These are phyloP conservation scores for Colletotrichum sojae DNA, from an alignment of 2,329 filamentous ascomycete genomes.

Conservation along the genomic window DNA sequence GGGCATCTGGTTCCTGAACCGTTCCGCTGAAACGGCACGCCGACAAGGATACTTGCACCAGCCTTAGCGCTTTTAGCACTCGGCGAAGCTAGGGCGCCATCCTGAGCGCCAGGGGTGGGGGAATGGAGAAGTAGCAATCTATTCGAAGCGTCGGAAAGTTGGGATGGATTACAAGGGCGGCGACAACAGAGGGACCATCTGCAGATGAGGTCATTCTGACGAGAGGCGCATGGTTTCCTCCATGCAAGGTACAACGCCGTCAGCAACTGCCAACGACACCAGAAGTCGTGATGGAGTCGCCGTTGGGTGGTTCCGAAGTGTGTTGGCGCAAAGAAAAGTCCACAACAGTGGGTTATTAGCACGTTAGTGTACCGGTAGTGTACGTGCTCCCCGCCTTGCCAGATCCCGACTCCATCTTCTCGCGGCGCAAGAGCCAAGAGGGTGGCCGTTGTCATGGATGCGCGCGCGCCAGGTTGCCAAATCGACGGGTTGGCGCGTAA, in stretches of 20 bases:
- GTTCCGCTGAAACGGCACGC: slow-evolving; percentile 38
- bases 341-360: background rate
- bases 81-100: slow-evolving; percentile 17
- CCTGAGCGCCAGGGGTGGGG: slow-evolving; percentile 13
- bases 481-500: slow-evolving; percentile 34
- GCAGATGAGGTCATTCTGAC: slow-evolving; percentile 32
- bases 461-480: slow-evolving; percentile 33
- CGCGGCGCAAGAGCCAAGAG: no score
- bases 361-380: no score
- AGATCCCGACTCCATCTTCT: no score
- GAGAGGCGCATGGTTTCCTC: slow-evolving; percentile 15
- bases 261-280: background rate
- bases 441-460: slow-evolving; percentile 5
- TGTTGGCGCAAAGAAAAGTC: background rate
- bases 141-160: slow-evolving; percentile 41
- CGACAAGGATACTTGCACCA: slow-evolving; percentile 27
- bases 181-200: background rate
- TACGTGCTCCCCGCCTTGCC: background rate
- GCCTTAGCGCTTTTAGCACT: slow-evolving; percentile 21
- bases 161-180: slow-evolving; percentile 24
- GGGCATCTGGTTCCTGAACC: slow-evolving; percentile 34
- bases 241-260: slow-evolving; percentile 28
- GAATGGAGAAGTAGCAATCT: slow-evolving; percentile 36
- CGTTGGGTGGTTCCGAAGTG: background rate
- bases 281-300: background rate